Percentiles rank a stretch among this genome's conserved stretches.
Evolutionary conservation across 73 alveolate species (phyloP).

Genomic region (Paramecium bursaria): DNA sequence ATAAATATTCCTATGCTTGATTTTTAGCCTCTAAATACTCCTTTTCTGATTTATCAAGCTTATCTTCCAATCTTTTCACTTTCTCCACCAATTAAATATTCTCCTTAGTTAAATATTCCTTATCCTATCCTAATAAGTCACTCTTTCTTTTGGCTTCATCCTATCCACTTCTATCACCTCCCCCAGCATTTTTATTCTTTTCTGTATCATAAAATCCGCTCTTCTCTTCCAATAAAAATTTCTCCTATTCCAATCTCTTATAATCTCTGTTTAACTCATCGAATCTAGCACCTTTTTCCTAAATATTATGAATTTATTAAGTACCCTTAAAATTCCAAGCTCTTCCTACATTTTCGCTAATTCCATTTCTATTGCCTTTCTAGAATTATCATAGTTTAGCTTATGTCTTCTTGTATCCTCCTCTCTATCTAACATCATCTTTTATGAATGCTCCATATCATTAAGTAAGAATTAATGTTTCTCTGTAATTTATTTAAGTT

Average conservation of each 20-base stretch:
- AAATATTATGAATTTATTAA: too few relatives aligned
- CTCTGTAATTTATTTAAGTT: constrained; percentile 58
- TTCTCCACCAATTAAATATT: constrained; percentile 75
- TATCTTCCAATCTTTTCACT: constrained; percentile 83
- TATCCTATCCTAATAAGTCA: constrained; percentile 83
- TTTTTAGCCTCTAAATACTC: constrained; percentile 82
- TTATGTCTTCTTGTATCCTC: constrained; percentile 73
- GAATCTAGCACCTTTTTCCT: constrained; percentile 72
- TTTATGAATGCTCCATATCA: constrained; percentile 70
- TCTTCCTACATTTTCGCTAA: constrained; percentile 53
- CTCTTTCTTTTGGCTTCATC: constrained; percentile 77
- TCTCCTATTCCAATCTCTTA: constrained; percentile 64
- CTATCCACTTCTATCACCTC: constrained; percentile 52
- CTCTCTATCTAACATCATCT: constrained; percentile 62
- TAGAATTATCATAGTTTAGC: constrained; percentile 63
- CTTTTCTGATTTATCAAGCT: constrained; percentile 81
- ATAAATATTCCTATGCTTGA: constrained; percentile 82
- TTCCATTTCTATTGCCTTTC: constrained; percentile 68
- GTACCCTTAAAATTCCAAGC: constrained; percentile 60
- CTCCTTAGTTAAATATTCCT: constrained; percentile 78
- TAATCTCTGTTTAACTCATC: constrained; percentile 73
- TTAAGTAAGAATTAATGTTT: constrained; percentile 58
- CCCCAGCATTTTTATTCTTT: constrained; percentile 29
- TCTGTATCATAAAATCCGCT: constrained; percentile 61
- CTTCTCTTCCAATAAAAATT: constrained; percentile 69